A percentile compares a stretch with the other conserved stretches of the same genome.
Evolutionary conservation across 345 rosid species (phyloP).

Genomic region (Salix dunnii): DNA sequence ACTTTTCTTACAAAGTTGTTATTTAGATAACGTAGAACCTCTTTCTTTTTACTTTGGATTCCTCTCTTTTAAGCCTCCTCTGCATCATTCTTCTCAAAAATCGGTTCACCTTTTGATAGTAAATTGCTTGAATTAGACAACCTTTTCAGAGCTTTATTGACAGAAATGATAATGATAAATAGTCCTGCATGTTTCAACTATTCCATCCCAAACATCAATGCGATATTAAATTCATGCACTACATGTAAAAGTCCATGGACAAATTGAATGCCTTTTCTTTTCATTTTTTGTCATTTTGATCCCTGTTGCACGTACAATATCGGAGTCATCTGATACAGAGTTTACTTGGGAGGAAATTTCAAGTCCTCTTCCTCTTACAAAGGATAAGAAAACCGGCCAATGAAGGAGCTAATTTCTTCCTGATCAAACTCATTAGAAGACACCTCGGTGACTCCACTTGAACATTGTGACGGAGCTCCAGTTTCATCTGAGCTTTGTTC

Average conservation of each 20-base stretch:
- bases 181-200: neutral
- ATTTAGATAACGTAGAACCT: constrained; percentile 18
- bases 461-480: constrained; percentile 59
- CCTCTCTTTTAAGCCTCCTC: constrained; percentile 6
- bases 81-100: constrained; percentile 15
- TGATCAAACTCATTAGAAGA: constrained; percentile 26
- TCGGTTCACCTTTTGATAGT: constrained; percentile 25
- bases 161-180: neutral
- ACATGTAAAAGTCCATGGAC: neutral
- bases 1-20: constrained; percentile 20
- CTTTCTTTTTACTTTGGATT: constrained; percentile 28
- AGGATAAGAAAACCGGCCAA: constrained; percentile 9
- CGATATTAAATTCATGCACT: neutral
- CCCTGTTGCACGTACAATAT: neutral
- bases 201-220: neutral
- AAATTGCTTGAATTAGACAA: constrained; percentile 22
- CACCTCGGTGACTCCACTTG: constrained; percentile 40
- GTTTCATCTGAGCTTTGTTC: constrained; percentile 33
- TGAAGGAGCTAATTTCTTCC: constrained; percentile 30
- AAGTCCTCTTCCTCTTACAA: constrained; percentile 21
- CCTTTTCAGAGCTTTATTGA: constrained; percentile 4
- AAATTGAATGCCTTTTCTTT: neutral
- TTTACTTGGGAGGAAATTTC: neutral
- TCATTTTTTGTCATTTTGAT: neutral
- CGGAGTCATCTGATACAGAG: neutral